A percentile compares a stretch with the other conserved stretches of the same genome.
Evolutionary conservation across 768 basidiomycete species (phyloP).

Genomic region (Lenzites betulinus): DNA sequence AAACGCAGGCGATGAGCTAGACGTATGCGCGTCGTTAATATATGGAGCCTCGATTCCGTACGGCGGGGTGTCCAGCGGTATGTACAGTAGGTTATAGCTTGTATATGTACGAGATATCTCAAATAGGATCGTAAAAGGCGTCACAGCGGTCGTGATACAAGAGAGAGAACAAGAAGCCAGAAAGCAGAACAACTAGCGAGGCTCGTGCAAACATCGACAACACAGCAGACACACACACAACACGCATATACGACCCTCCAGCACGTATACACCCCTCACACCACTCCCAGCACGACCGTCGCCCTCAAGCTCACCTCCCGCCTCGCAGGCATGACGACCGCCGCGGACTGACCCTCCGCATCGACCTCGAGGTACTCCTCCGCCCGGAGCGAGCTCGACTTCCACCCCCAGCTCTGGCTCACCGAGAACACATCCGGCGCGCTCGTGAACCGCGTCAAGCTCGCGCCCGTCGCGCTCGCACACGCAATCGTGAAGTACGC

Average conservation of each 20-base stretch:
- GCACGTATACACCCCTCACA: slow-evolving; percentile 47
- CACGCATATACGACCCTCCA: background rate
- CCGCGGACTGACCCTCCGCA: slow-evolving; percentile 19
- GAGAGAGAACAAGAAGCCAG: background rate
- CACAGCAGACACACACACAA: background rate
- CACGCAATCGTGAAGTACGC: slow-evolving; percentile 88
- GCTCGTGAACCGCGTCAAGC: slow-evolving; percentile 81
- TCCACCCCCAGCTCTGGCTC: slow-evolving; percentile 95
- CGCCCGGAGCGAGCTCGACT: slow-evolving; percentile 56
- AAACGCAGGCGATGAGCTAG: slow-evolving; percentile 45
- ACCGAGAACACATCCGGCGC: slow-evolving; percentile 84
- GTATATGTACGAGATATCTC: slow-evolving; percentile 9
- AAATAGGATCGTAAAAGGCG: background rate
- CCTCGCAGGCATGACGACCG: slow-evolving; percentile 26
- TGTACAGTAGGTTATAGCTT: background rate
- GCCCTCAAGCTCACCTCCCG: slow-evolving; percentile 69
- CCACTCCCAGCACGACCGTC: slow-evolving; percentile 76
- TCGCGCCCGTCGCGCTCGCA: slow-evolving; percentile 77
- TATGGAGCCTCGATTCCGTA: background rate
- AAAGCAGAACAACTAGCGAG: background rate
- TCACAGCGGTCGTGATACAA: background rate
- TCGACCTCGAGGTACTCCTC: slow-evolving; percentile 45
- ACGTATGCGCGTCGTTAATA: background rate
- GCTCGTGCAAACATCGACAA: background rate
- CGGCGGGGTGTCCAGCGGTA: too few relatives aligned